Percentiles rank a stretch among this genome's conserved stretches.
phyloP scores from a whole-genome alignment of 2,329 filamentous ascomycete species.

The Aspergillus melleus region DNA sequence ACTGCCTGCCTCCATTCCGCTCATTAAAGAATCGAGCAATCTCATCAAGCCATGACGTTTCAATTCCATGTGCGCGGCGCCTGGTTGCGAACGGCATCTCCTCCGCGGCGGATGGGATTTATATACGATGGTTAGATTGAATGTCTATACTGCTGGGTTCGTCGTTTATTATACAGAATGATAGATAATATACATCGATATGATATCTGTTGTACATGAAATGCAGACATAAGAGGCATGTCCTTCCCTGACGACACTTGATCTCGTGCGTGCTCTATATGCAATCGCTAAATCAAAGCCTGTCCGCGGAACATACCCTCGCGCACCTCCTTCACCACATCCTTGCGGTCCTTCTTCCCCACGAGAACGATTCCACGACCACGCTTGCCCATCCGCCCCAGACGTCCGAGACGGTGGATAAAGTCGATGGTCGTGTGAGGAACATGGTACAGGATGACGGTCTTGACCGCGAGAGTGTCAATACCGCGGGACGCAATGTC shows the following conservation, averaged over 20 bases:
- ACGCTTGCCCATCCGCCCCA: conserved; percentile 87
- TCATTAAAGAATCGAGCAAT: no score
- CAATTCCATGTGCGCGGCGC: no score
- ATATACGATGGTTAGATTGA: background rate
- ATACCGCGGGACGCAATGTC: conserved; percentile 91
- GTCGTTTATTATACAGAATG: background rate
- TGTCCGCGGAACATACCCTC: conserved; percentile 84
- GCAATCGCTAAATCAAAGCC: conserved; percentile 62
- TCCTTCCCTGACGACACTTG: background rate
- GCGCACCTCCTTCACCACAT: conserved; percentile 88
- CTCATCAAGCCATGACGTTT: no score
- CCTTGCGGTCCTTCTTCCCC: conserved; percentile 82
- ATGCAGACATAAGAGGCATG: background rate
- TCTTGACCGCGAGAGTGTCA: conserved; percentile 85
- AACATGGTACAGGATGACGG: conserved; percentile 95
- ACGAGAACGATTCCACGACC: conserved; percentile 88
- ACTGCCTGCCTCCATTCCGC: no score
- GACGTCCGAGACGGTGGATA: conserved; percentile 89
- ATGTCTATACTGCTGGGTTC: background rate
- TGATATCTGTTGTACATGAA: background rate
- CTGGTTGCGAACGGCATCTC: no score
- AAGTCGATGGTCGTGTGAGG: conserved; percentile 97
- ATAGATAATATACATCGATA: background rate
- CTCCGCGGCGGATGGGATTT: background rate
- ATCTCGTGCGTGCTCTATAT: no score